Evolutionary conservation across 495 filamentous ascomycete species (phyloP), one percentile per base, ranked within the genome.

Genomic region (Pyronema omphalodes): DNA sequence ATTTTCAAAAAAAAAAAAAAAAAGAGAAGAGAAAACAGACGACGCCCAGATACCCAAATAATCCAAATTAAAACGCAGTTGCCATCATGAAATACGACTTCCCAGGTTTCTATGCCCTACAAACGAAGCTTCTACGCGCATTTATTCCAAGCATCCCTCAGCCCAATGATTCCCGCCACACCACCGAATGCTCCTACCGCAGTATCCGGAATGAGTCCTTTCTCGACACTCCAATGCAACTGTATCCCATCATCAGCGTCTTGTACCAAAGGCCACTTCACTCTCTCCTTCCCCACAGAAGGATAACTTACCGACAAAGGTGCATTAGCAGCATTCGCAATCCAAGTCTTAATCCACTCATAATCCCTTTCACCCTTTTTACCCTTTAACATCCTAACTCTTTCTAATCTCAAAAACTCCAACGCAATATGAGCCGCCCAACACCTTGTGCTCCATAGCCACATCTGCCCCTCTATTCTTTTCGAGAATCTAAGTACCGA

Each of bases 161-260:
- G 74, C 65, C 80, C 79, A 53, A 83, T 71, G 15, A 80, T 62
- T 0, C 83, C 82, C 0, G 78, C 80, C 40, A 88, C 66, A 51
- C 67, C 74, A 11, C 79, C 84, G 33, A 88, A 70, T 51, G 79
- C 63, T 0, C 80, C 84, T 37, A 93, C 70, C 51, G 67, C 68
- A 36, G 67, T 62, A 44, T 83, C 79, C 51, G 70, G 67, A 47
- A 84, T 64, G 9, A 79, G 60, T 0, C 86, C 86, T 53, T 78
- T 70, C 66, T 85, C 81, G 14, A 80, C 61, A 61, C 84, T 83
- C 84, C 84, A 94, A 71, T 94, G 89, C 29, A 93, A 53, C 62
- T 65, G 53, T 51, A 57, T 43, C 15, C 43, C 52, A 43, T 44
- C 57, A 35, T n/a, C 52, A 57, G 50, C 23, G 60, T 43, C 39